Percentiles rank a stretch among this genome's conserved stretches.
These are phyloP conservation scores for Heterobasidion occidentale DNA, from an alignment of 1,284 basidiomycete genomes.

Conservation along the genomic window DNA sequence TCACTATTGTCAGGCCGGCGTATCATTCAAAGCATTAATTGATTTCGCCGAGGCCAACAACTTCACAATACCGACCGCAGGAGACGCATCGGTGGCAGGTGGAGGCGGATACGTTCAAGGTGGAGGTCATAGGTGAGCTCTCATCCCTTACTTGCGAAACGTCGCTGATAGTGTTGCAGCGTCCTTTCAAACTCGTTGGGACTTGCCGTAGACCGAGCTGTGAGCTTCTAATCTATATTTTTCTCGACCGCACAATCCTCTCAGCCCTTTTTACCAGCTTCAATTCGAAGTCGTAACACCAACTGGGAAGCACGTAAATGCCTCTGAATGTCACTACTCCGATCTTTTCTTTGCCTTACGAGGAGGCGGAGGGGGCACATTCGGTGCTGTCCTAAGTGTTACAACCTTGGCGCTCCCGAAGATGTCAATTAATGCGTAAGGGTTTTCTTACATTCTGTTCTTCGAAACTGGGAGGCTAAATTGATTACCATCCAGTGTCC, in stretches of 20 bases:
- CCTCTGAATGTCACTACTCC: slow-evolving; percentile 13
- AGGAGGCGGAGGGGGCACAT: slow-evolving; percentile 14
- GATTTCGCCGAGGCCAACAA: neutral
- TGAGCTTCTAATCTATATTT: neutral
- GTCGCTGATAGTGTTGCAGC: neutral
- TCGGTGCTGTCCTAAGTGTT: neutral
- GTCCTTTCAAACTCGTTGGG: neutral
- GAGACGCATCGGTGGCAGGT: neutral
- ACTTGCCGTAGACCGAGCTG: slow-evolving; percentile 3
- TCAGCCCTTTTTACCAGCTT: neutral
- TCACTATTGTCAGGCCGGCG: neutral
- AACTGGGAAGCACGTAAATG: slow-evolving; percentile 1
- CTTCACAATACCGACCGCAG: neutral
- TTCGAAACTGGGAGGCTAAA: neutral
- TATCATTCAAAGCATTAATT: neutral
- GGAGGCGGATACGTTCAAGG: neutral
- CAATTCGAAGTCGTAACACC: slow-evolving; percentile 1
- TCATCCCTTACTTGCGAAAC: no score
- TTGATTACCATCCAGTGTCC: neutral
- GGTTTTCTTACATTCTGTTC: neutral
- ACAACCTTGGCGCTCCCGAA: neutral
- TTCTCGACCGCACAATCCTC: neutral
- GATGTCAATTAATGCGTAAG: neutral
- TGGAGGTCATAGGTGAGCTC: neutral
- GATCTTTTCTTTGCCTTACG: slow-evolving; percentile 18